A percentile compares a stretch with the other conserved stretches of the same genome.
Conservation (phyloP, 2,329 filamentous ascomycete genomes). For the Alternaria gaisen region DNA sequence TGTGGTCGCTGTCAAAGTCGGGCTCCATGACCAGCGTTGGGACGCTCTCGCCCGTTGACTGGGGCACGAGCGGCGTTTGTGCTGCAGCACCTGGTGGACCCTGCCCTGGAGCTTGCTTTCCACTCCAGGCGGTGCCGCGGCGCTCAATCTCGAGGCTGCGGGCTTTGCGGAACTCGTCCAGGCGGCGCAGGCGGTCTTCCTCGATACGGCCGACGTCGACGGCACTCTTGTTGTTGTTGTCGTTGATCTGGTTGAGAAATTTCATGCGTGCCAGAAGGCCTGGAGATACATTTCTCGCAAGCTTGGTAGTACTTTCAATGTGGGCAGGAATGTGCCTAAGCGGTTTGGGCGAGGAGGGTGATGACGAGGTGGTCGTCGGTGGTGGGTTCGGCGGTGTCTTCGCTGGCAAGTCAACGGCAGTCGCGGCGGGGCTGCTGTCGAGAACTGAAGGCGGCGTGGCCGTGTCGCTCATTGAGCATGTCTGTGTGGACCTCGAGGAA, state of each 20-base stretch:
- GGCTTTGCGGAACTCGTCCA: constrained; percentile 72
- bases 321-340: constrained; percentile 23
- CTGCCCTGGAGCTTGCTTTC: constrained; percentile 41
- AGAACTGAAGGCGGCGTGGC: constrained; percentile 26
- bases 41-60: constrained; percentile 50
- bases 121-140: constrained; percentile 77
- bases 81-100: neutral
- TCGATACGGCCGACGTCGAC: constrained; percentile 70
- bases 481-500: constrained; percentile 25
- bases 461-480: constrained; percentile 39
- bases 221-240: constrained; percentile 38
- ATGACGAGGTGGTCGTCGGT: constrained; percentile 15
- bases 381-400: constrained; percentile 24
- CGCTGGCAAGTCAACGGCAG: constrained; percentile 32
- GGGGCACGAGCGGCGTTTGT: constrained; percentile 37
- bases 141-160: constrained; percentile 66
- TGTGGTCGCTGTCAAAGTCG: constrained; percentile 57
- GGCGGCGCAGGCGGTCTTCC: constrained; percentile 73
- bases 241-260: constrained; percentile 52
- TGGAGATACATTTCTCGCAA: constrained; percentile 53
- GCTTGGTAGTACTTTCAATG: constrained; percentile 42
- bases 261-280: constrained; percentile 57
- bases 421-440: constrained; percentile 34
- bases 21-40: constrained; percentile 50
- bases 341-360: constrained; percentile 24